Evolutionary conservation across 2,329 filamentous ascomycete genomes (phyloP).

Genomic region (Aspergillus candidus): DNA sequence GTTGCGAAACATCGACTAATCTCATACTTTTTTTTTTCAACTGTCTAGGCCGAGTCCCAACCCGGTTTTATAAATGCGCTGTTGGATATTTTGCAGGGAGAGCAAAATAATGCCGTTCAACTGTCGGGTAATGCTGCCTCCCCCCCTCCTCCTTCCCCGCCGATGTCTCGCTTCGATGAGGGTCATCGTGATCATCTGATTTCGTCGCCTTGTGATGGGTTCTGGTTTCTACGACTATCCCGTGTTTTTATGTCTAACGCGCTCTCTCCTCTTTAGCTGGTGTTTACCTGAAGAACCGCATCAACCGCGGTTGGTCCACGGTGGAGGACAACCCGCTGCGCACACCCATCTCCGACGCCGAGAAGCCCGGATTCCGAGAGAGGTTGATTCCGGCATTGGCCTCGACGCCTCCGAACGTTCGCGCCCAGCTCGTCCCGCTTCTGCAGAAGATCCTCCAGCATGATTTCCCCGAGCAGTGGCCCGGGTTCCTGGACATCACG

Average conservation of each 20-base stretch:
- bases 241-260: no score
- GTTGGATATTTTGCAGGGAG: conserved; percentile 80
- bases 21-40: conserved; percentile 3
- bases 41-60: conserved; percentile 73
- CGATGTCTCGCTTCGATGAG: no score
- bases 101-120: conserved; percentile 78
- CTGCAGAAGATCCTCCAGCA: conserved; percentile 93
- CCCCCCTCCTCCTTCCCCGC: no score
- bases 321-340: conserved; percentile 68
- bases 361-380: conserved; percentile 80
- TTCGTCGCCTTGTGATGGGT: no score
- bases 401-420: conserved; percentile 69
- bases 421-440: conserved; percentile 87
- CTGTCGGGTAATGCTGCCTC: conserved; percentile 63
- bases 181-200: no score
- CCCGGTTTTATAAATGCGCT: conserved; percentile 86
- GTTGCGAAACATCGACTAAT: no score
- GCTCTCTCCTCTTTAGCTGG: conserved; percentile 56
- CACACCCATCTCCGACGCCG: conserved; percentile 74
- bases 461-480: conserved; percentile 94
- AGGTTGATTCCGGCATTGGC: conserved; percentile 86
- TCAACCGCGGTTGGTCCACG: conserved; percentile 83
- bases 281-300: conserved; percentile 96
- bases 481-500: conserved; percentile 87
- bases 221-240: no score